A percentile compares a stretch with the other conserved stretches of the same genome.
Evolutionary conservation across 345 rosid species (phyloP).

Genomic region (Garcia nutans): DNA sequence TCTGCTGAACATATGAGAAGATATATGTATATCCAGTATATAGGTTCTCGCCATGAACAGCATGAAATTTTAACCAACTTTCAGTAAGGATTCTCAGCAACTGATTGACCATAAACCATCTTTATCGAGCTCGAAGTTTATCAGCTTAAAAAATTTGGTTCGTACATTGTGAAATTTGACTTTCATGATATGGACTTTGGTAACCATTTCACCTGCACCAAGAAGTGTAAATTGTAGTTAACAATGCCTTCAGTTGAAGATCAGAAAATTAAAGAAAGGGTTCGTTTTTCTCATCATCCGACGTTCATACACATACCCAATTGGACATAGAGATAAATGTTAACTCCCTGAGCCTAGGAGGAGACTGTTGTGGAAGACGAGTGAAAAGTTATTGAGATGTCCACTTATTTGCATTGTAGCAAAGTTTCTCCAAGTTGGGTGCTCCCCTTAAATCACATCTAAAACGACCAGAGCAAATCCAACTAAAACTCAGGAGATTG

Average conservation of each 20-base stretch:
- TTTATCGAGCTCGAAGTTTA: no score
- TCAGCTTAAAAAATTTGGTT: no score
- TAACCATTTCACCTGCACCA: neutral
- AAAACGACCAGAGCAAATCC: neutral
- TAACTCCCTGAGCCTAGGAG: neutral
- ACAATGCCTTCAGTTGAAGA: neutral
- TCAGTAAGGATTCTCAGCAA: no score
- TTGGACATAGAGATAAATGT: neutral
- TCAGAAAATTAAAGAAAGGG: neutral
- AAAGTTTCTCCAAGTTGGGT: neutral
- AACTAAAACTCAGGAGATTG: neutral
- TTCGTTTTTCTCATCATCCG: neutral
- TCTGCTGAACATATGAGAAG: no score
- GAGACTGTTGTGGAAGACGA: neutral
- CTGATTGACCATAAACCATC: no score
- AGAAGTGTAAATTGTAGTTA: neutral
- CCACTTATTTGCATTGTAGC: neutral
- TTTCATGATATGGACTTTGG: neutral
- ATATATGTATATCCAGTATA: no score
- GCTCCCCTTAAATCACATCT: neutral
- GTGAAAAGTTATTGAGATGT: no score
- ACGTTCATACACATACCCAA: neutral
- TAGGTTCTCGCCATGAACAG: no score
- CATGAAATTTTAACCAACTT: no score
- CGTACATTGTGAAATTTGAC: no score